Evolutionary conservation across 1,284 basidiomycete species (phyloP), one percentile per base, ranked within the genome.

Genomic region (Fomitiporia mediterranea): DNA sequence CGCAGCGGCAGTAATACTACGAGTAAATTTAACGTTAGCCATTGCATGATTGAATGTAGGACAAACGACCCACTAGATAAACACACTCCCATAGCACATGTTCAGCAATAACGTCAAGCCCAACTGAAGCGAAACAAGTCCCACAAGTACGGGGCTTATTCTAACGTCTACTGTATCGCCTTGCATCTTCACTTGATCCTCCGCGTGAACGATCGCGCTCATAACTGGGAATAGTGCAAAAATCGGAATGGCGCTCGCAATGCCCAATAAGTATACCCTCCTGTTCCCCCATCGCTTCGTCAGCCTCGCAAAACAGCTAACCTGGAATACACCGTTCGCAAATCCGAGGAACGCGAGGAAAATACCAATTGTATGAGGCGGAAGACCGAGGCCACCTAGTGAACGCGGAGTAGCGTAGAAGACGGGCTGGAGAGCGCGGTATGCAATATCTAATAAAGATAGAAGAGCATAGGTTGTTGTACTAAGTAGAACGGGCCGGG

Each of bases 321-420:
- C 55, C 51, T 63, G 62, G 40, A 61, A 51, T 1, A 46, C 19
- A 19, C 63, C 62, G 42, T 64, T 64, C 25, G 53, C 49, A 19
- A 62, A 17, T 17, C 63, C 63, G 4, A 63, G 37, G 11, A 53
- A 13, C 19, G 58, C 70, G 32, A 80, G 62, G 23, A 73, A 69
- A 35, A 59, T 61, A 2, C 77, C 78, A 28, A 79, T 77, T n/a
- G 64, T 58, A 7, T 68, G 65, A 6, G 76, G 70, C 1, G 67
- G 60, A 1, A 79, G 66, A 9, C 62, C 66, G 23, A 79, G 71
- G 11, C 78, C 76, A 15, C 76, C 75, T 40, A 74, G 63, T 7
- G 65, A 63, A n/a, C 74, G 65, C 6, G 75, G 71, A 64, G 73
- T 72, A 19, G 74, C 70, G 21, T 73, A 70, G 63, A 77, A 77